Evolutionary conservation across 371 early-diverging fungal genomes (phyloP), one percentile per base, ranked within the genome.

Genomic region (Rhizopus sp.): DNA sequence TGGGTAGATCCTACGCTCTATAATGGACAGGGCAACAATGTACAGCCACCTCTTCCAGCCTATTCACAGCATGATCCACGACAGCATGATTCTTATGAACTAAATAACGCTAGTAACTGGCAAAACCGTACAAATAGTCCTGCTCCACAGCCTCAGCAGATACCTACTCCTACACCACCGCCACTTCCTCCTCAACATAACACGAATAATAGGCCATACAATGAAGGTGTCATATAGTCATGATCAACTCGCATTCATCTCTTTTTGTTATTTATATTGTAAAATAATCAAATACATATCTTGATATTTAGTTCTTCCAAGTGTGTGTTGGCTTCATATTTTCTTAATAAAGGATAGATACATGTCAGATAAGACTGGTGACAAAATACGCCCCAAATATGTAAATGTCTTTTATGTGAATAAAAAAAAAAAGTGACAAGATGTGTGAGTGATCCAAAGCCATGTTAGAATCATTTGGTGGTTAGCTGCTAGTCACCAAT

Each of bases 1-100:
- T 86, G 86, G 86, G 82, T 84, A 2, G 77, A 84, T 52, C 82
- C 83, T 4, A 13, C 62, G 5, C 41, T 46, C 5, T 86, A 86
- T 62, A 86, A 86, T 55, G 82, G 82, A n/a, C 50, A 60, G 32
- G 39, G 2, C 5, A 37, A 38, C 7, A 44, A 46, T n/a, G 63
- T 63, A 31, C 68, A 59, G 41, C 41, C 50, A 32, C 68, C 68
- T 13, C 47, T 61, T 15, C 60, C 68, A 7, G 57, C 48, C 12
- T 63, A 66, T 51, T 44, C 58, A 15, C 64, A 61, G 55, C 17
- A 41, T 37, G 50, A 53, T 33, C 29, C 31, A n/a, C 55, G 40
- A 38, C 30, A 7, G 0, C 53, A 52, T 34, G 57, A 66, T 23
- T 15, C 54, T 3, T 54, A 62, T 29, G 61, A 60, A 45, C 23